Evolutionary conservation across 306 rosid species (phyloP), one percentile per base, ranked within the genome.

Genomic region (Heteromeles arbutifolia): DNA sequence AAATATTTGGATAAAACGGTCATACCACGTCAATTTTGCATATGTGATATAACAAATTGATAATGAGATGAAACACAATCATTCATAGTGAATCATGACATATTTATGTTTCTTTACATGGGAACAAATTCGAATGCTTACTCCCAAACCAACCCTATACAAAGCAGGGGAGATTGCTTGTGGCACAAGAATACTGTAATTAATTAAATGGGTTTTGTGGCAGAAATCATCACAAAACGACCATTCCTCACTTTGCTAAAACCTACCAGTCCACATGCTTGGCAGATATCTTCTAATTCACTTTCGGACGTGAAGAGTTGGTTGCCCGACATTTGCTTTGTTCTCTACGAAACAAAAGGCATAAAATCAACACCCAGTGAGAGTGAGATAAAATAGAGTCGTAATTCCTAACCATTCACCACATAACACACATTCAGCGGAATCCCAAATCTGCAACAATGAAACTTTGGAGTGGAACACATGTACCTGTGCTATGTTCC

Each of bases 251-350:
- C 53, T 65, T 41, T 41, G 11, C 3, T 9, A 41, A 41, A 41
- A 9, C 44, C 44, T 69, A 90, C 86, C 56, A 94, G 78, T 19
- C 97, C 98, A 70, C 95, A 85, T 39, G 83, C 88, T n/a, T 65
- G 79, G 86, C 97, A 94, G 61, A 92, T 92, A 83, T 90, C 98
- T 87, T 90, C 89, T 24, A 95, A 81, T 78, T 95, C 95, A 54
- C 88, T 62, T 76, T 90, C 96, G 45, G 98, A 88, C 52, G 83
- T 79, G 77, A 80, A 74, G 70, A 77, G 1, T 70, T 56, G 82
- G 82, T 81, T 67, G 78, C 98, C 98, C 7, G 85, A 76, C 74
- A 81, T 43, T 82, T 84, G 92, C 80, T 78, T 79, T 11, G 69
- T 4, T 53, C 32, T 80, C 98, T 95, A 77, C 67, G 65, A 77